Evolutionary conservation across 768 basidiomycete genomes (phyloP).

Genomic region (Termitomyces heimii): DNA sequence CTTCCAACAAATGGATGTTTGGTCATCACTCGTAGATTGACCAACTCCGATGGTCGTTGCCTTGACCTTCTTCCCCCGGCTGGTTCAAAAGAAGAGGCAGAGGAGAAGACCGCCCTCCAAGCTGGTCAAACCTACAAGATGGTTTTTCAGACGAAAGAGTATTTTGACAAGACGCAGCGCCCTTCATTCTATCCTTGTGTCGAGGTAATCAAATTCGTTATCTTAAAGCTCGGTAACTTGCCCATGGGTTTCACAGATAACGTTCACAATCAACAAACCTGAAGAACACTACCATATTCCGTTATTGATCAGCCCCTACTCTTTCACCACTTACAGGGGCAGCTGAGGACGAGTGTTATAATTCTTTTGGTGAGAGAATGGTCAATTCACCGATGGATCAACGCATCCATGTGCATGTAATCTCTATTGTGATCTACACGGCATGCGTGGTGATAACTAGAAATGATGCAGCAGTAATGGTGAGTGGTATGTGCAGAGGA

Average conservation of each 20-base stretch:
- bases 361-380: slow-evolving; percentile 3
- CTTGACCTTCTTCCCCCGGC: slow-evolving; percentile 60
- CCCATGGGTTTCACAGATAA: slow-evolving; percentile 45
- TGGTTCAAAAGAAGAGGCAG: slow-evolving; percentile 36
- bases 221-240: neutral
- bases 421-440: slow-evolving; percentile 30
- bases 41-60: slow-evolving; percentile 82
- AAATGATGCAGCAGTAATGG: slow-evolving; percentile 17
- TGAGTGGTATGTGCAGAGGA: slow-evolving; percentile 22
- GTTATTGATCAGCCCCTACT: slow-evolving; percentile 85
- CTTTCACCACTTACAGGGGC: slow-evolving; percentile 91
- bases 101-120: slow-evolving; percentile 37
- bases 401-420: slow-evolving; percentile 17
- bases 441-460: slow-evolving; percentile 15
- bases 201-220: slow-evolving; percentile 40
- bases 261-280: slow-evolving; percentile 67
- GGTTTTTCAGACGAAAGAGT: slow-evolving; percentile 76
- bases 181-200: slow-evolving; percentile 88
- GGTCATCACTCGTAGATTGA: slow-evolving; percentile 41
- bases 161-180: slow-evolving; percentile 61
- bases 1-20: neutral
- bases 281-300: slow-evolving; percentile 89
- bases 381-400: slow-evolving; percentile 15
- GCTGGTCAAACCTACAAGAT: slow-evolving; percentile 74
- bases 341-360: slow-evolving; percentile 44